phyloP scores from a whole-genome alignment of 352 stramenopile species.

The Phytophthora sp. region DNA sequence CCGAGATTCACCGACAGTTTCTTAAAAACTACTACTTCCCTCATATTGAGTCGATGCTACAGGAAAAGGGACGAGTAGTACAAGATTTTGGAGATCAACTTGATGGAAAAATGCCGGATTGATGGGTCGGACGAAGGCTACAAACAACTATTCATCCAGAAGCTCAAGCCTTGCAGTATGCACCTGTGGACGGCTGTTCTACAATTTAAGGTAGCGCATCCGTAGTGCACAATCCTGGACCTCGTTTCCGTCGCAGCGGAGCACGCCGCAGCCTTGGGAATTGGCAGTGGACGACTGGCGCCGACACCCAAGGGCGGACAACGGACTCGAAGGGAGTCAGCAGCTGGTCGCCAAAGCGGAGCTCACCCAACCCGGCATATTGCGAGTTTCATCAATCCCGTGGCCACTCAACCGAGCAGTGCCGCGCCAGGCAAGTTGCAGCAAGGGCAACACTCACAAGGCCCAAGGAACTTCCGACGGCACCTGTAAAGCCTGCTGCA shows the following conservation, averaged over 20 bases:
- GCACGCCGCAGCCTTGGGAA: neutral
- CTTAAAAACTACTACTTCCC: neutral
- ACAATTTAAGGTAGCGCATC: conserved; percentile 4
- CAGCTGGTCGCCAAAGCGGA: too few species aligned
- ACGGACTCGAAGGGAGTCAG: too few species aligned
- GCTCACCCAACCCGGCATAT: too few species aligned
- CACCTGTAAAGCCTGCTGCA: too few species aligned
- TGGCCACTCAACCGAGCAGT: too few species aligned
- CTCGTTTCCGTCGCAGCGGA: conserved; percentile 3
- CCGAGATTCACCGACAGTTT: neutral
- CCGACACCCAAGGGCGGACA: neutral
- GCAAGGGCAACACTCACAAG: too few species aligned
- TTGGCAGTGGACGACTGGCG: too few species aligned
- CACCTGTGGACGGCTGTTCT: conserved; percentile 2
- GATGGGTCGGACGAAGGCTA: neutral
- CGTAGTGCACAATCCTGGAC: conserved; percentile 4
- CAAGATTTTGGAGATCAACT: conserved; percentile 5
- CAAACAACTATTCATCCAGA: conserved; percentile 1
- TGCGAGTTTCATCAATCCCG: too few species aligned
- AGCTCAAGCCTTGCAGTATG: neutral
- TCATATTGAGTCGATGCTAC: conserved; percentile 1
- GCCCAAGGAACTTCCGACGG: too few species aligned
- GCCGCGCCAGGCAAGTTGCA: too few species aligned
- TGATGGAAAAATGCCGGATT: conserved; percentile 1
- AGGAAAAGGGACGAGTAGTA: too few species aligned